phyloP scores from a whole-genome alignment of 352 stramenopile genomes.

The Blastocystis sp. region DNA sequence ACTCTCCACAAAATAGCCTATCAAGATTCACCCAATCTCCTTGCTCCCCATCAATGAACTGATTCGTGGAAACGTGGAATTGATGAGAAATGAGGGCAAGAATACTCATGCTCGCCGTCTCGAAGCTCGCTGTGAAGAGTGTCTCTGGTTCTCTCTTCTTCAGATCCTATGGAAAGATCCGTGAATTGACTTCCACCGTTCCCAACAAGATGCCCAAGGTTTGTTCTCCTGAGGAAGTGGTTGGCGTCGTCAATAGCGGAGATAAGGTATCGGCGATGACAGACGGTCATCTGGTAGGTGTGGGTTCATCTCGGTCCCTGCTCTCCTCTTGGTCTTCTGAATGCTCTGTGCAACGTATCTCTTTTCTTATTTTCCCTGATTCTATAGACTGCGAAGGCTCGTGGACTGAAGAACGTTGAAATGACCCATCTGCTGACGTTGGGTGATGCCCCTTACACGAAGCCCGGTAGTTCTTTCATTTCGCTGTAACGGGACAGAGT shows the following conservation, averaged over 20 bases:
- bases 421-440: conserved; percentile 61
- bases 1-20: too few species aligned
- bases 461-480: background rate
- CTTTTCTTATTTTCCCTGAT: background rate
- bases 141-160: background rate
- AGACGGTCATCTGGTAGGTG: conserved; percentile 43
- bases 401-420: conserved; percentile 58
- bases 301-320: conserved; percentile 39
- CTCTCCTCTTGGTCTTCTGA: conserved; percentile 27
- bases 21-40: too few species aligned
- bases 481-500: conserved; percentile 54
- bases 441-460: conserved; percentile 59
- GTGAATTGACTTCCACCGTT: conserved; percentile 1
- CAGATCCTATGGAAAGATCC: conserved; percentile 27
- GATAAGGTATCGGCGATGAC: conserved; percentile 57
- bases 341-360: conserved; percentile 12
- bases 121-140: background rate
- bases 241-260: conserved; percentile 57
- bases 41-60: too few species aligned
- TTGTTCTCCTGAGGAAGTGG: conserved; percentile 57
- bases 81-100: background rate
- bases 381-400: background rate
- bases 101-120: background rate
- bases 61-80: conserved; percentile 30
- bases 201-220: conserved; percentile 23